Percentiles rank a stretch among this genome's conserved stretches.
These are phyloP conservation scores for Medicago ruthenica DNA, from an alignment of 306 rosid species.

Conservation along the genomic window DNA sequence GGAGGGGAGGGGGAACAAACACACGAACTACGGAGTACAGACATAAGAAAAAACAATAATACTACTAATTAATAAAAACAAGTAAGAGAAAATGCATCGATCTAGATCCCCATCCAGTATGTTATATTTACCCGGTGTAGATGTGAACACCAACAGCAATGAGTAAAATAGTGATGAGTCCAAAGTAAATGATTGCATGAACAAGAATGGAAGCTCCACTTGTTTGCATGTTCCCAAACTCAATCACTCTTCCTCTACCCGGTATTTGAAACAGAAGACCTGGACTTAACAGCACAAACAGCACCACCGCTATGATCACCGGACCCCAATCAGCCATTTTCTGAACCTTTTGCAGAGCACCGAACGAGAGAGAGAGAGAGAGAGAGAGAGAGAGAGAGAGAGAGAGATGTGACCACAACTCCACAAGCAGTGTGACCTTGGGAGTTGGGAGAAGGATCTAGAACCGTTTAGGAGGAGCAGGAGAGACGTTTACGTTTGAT, in stretches of 20 bases:
- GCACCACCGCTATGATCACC: conserved; percentile 71
- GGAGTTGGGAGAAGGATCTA: neutral
- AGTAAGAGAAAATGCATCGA: neutral
- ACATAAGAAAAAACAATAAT: neutral
- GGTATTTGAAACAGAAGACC: conserved; percentile 85
- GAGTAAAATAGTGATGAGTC: conserved; percentile 81
- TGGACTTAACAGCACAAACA: conserved; percentile 71
- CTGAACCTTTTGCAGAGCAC: neutral
- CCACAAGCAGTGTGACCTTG: too few species aligned
- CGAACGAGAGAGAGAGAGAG: neutral
- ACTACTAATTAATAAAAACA: neutral
- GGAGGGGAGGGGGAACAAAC: neutral
- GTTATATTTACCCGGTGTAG: conserved; percentile 53
- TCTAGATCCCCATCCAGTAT: neutral
- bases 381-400: too few species aligned
- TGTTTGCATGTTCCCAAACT: conserved; percentile 82
- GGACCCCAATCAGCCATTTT: conserved; percentile 91
- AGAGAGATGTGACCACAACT: too few species aligned
- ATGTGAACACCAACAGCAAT: conserved; percentile 78
- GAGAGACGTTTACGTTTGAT: neutral
- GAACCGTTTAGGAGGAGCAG: neutral
- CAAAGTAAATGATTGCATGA: conserved; percentile 79
- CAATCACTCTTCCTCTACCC: conserved; percentile 53
- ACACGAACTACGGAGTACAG: neutral
- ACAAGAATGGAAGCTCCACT: conserved; percentile 78